Base-by-base conservation (phyloP, 345 rosid species). In the Leavenworthia alabamica region DNA sequence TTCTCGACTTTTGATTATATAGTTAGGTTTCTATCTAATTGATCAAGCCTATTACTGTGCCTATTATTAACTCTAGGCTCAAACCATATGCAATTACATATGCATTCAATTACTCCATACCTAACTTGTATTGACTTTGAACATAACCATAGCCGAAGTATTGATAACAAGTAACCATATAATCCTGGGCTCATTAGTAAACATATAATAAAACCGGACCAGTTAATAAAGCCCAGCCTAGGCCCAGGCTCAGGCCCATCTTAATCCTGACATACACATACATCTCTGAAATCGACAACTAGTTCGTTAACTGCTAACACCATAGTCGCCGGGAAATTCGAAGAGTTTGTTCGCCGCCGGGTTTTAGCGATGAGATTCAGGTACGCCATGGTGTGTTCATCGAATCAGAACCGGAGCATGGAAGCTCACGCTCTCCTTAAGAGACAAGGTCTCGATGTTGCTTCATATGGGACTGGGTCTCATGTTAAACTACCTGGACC, bases 401-500 rank as follows among this genome's bases (percentile, higher is more conserved):
- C 94, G 53, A 86, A 86, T 76, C 96, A 86, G 78, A 89, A 89
- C 55, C 78, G 89, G 50, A 89, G 96, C 75, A 89, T 82, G 94
- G 97, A 93, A 73, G 86, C 99, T n/a, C 97, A 89, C 77, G 66
- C 57, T 19, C 80, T 86, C 9, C 88, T 89, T 1, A 86, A 85
- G 82, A 74, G 88, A n/a, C 86, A 93, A 23, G 88, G 91, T n/a
- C 85, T 86, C 54, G 96, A 89, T 40, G 99, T 86, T n/a, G 73
- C 83, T 13, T 92, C 95, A n/a, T 89, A 92, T 68, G 96, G 98
- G 9, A 89, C 98, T 2, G 97, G 97, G 29, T 73, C 88, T 61
- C 95, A 92, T 62, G 96, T 88, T 7, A 90, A 86, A 72, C 84
- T 88, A 66, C 98, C 96, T 12, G 95, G 96, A 17, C 92, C 96